phyloP scores from a whole-genome alignment of 108 stramenopile genomes.

The Halocafeteria seosinensis region DNA sequence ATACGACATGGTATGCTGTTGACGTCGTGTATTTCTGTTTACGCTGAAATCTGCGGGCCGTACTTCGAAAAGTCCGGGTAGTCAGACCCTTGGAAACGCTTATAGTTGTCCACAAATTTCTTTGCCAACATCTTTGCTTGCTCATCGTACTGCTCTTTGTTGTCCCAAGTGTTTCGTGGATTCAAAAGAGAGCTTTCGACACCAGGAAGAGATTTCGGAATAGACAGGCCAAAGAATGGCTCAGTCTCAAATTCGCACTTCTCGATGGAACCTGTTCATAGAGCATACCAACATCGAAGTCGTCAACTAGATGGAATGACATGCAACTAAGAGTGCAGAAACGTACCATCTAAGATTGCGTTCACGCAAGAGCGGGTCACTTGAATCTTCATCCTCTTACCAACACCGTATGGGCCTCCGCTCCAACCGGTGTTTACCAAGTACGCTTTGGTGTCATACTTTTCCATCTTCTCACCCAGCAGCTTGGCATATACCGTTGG shows the following conservation, averaged over 20 bases:
- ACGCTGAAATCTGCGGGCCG: constrained; percentile 60
- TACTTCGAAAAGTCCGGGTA: constrained; percentile 54
- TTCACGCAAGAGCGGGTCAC: constrained; percentile 78
- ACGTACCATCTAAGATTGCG: constrained; percentile 83
- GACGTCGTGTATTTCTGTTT: too few relatives aligned
- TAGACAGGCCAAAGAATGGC: constrained; percentile 69
- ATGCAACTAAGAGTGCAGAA: too few relatives aligned
- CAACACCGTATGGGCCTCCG: constrained; percentile 78
- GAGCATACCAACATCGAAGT: too few relatives aligned
- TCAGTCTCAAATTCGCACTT: constrained; percentile 53
- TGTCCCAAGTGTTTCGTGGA: constrained; percentile 68
- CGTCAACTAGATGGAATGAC: too few relatives aligned
- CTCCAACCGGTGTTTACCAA: constrained; percentile 93
- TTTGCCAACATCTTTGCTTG: constrained; percentile 59
- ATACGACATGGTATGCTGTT: too few relatives aligned
- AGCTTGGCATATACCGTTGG: constrained; percentile 83
- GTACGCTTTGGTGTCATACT: constrained; percentile 66
- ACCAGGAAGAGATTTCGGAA: constrained; percentile 59
- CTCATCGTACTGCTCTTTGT: constrained; percentile 61
- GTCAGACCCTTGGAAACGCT: constrained; percentile 67
- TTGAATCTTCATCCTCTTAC: constrained; percentile 85
- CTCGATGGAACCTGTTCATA: constrained; percentile 62
- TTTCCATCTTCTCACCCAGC: constrained; percentile 66
- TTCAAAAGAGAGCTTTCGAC: constrained; percentile 58
- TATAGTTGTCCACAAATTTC: constrained; percentile 82